Conservation (phyloP, 768 basidiomycete species). For the Dioszegia hungarica region DNA sequence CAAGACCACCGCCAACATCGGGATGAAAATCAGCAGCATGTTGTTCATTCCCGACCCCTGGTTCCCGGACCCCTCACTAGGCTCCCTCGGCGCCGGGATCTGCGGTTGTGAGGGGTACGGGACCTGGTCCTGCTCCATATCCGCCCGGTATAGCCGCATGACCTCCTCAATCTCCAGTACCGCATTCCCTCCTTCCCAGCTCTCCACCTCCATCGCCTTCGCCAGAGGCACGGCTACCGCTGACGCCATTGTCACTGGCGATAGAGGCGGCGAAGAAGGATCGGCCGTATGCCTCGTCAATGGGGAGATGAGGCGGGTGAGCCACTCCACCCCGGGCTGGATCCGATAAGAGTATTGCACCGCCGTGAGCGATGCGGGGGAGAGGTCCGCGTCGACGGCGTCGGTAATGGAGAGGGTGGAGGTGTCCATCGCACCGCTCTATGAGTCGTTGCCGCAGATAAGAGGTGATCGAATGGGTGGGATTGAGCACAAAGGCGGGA, state of each 20-base stretch:
- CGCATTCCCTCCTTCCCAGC: not conserved
- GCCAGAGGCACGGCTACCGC: not conserved
- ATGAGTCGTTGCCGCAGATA: not conserved
- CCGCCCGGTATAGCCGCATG: not conserved
- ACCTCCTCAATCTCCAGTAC: not conserved
- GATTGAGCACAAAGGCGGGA: not conserved
- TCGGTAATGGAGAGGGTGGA: constrained; percentile 19
- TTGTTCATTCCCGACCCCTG: not conserved
- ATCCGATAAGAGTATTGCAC: not conserved
- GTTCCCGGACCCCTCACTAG: constrained; percentile 1
- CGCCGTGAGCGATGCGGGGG: constrained; percentile 4
- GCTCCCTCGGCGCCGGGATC: not conserved
- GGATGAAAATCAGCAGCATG: constrained; percentile 63
- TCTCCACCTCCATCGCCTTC: not conserved
- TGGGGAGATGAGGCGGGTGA: constrained; percentile 22
- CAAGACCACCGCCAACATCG: constrained; percentile 86
- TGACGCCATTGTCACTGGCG: not conserved
- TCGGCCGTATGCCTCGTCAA: constrained; percentile 11
- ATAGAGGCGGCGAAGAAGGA: not conserved
- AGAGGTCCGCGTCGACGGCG: not conserved
- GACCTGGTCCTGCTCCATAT: not conserved
- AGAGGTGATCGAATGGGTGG: not conserved
- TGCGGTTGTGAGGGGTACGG: not conserved
- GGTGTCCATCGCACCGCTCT: constrained; percentile 16
- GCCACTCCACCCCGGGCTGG: constrained; percentile 20